These are phyloP conservation scores for Plenodomus biglobosus DNA, from an alignment of 2,329 filamentous ascomycete species.

Conservation along the genomic window DNA sequence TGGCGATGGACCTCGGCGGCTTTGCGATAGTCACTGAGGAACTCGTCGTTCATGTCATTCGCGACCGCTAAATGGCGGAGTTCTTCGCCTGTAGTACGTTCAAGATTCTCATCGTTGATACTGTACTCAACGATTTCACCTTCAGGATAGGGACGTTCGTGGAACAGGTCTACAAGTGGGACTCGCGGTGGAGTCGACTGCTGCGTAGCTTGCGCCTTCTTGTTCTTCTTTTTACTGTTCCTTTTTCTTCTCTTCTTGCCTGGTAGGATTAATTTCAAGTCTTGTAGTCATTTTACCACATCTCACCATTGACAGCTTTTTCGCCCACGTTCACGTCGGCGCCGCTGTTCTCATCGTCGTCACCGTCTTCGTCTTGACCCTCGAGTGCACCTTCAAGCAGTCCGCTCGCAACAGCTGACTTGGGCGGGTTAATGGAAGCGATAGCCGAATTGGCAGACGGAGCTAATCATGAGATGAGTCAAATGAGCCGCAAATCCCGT, in stretches of 20 bases:
- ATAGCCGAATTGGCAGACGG: slow-evolving; percentile 27
- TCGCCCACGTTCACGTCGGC: slow-evolving; percentile 28
- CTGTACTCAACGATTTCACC: slow-evolving; percentile 74
- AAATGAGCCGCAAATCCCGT: not conserved
- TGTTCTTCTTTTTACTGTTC: slow-evolving; percentile 71
- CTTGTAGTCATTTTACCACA: not conserved
- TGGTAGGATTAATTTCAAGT: slow-evolving; percentile 13
- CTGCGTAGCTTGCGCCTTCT: slow-evolving; percentile 57
- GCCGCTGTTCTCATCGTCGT: slow-evolving; percentile 48
- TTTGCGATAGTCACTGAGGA: slow-evolving; percentile 76
- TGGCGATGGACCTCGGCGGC: slow-evolving; percentile 86
- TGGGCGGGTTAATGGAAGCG: slow-evolving; percentile 37
- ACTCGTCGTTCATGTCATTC: slow-evolving; percentile 74
- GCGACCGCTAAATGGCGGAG: slow-evolving; percentile 66
- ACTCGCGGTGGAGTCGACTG: slow-evolving; percentile 76
- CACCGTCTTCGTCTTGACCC: slow-evolving; percentile 52
- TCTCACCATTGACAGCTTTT: not conserved
- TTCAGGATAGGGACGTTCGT: slow-evolving; percentile 67
- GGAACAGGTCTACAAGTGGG: slow-evolving; percentile 69
- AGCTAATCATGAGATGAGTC: slow-evolving; percentile 30
- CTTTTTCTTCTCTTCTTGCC: slow-evolving; percentile 71
- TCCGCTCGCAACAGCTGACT: slow-evolving; percentile 39
- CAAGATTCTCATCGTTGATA: slow-evolving; percentile 66
- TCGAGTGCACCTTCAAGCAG: slow-evolving; percentile 43
- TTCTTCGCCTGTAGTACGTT: slow-evolving; percentile 78